These are phyloP conservation scores for Trametes sp. DNA, from an alignment of 1,284 basidiomycete species.

Conservation along the genomic window DNA sequence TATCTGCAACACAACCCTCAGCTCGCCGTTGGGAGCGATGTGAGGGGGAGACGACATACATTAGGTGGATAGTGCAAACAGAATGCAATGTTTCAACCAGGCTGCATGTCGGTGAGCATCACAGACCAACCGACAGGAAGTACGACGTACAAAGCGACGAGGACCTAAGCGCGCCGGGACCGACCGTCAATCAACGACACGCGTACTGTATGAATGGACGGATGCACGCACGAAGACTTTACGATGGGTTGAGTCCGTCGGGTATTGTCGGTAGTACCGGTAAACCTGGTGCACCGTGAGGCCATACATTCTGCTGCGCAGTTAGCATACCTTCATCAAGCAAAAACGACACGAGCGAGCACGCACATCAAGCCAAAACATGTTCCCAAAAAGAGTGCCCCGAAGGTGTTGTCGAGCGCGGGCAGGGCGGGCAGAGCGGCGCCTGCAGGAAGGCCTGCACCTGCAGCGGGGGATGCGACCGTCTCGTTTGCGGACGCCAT, in stretches of 20 bases:
- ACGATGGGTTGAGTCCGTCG: not conserved
- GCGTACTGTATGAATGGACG: not conserved
- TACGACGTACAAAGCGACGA: not conserved
- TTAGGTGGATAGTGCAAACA: not conserved
- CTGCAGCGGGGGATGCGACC: not conserved
- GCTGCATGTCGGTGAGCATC: not conserved
- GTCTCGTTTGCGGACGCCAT: conserved; percentile 2
- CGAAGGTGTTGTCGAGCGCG: conserved; percentile 4
- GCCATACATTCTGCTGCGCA: conserved; percentile 1
- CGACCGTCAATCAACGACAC: not conserved
- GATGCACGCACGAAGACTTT: not conserved
- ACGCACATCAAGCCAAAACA: conserved; percentile 7
- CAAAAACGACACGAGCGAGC: not conserved
- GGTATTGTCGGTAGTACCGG: not conserved
- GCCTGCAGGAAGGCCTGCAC: not conserved
- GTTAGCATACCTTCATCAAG: not conserved
- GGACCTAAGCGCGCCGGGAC: not conserved
- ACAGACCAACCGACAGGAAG: not conserved
- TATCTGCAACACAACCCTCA: not conserved
- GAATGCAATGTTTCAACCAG: not conserved
- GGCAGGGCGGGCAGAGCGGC: not conserved
- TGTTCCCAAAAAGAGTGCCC: not conserved
- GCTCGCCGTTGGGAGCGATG: too few relatives aligned
- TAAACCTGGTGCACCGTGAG: not conserved
- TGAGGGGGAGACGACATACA: not conserved